Percentiles rank a stretch among this genome's conserved stretches.
Evolutionary conservation across 2,329 filamentous ascomycete species (phyloP).

Genomic region (Sporothrix pallida): DNA sequence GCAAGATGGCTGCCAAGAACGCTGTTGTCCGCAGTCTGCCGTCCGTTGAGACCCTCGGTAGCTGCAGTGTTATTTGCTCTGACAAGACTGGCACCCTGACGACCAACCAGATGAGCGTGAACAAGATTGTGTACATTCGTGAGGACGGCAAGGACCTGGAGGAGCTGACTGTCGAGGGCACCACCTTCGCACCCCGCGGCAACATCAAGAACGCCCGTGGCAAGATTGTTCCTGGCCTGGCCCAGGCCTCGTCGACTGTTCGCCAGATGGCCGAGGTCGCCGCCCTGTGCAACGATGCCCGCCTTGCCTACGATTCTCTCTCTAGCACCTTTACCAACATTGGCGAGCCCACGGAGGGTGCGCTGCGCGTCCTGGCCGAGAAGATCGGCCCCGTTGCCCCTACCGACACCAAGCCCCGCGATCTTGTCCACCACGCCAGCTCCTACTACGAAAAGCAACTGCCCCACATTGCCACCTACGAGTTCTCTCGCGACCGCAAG

Average conservation of each 20-base stretch:
- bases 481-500: slow-evolving; percentile 97
- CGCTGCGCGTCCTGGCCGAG: slow-evolving; percentile 86
- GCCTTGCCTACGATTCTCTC: slow-evolving; percentile 80
- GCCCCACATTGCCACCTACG: slow-evolving; percentile 82
- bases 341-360: slow-evolving; percentile 94
- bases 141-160: slow-evolving; percentile 75
- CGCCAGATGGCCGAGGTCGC: slow-evolving; percentile 75
- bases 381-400: slow-evolving; percentile 87
- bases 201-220: slow-evolving; percentile 69
- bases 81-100: slow-evolving; percentile 99
- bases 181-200: slow-evolving; percentile 86
- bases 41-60: slow-evolving; percentile 96
- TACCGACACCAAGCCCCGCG: slow-evolving; percentile 55
- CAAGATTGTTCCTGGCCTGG: slow-evolving; percentile 70
- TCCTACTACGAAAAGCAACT: slow-evolving; percentile 79
- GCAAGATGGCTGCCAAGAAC: slow-evolving; percentile 99
- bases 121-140: slow-evolving; percentile 84
- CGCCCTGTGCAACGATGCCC: slow-evolving; percentile 86
- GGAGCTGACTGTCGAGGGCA: slow-evolving; percentile 89
- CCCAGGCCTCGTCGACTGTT: slow-evolving; percentile 75
- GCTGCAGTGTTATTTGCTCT: slow-evolving; percentile 99
- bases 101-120: slow-evolving; percentile 99
- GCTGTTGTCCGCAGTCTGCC: slow-evolving; percentile 95
- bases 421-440: slow-evolving; percentile 81
- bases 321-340: slow-evolving; percentile 77